These are phyloP conservation scores for Aegilops speltoides DNA, from an alignment of 176 grass and related monocot genomes.

Conservation along the genomic window DNA sequence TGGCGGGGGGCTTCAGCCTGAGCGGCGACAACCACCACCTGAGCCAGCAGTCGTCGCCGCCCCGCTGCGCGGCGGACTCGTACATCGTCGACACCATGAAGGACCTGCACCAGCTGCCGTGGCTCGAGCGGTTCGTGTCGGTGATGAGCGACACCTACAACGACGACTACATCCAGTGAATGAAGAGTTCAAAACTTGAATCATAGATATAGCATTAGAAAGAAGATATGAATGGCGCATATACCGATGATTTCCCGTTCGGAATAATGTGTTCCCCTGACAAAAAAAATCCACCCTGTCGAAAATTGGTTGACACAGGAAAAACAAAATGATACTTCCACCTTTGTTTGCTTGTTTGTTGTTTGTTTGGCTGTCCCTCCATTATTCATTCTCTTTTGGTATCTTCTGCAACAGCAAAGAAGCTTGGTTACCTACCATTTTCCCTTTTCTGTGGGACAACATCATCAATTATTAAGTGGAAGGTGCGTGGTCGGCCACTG, in stretches of 20 bases:
- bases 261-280: constrained; percentile 39
- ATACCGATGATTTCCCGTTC: constrained; percentile 19
- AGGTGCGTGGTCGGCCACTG: neutral
- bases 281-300: neutral
- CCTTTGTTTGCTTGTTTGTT: neutral
- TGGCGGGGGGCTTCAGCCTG: constrained; percentile 71
- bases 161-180: constrained; percentile 97
- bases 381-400: neutral
- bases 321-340: constrained; percentile 21
- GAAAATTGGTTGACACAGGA: constrained; percentile 31
- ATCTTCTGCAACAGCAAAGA: constrained; percentile 8
- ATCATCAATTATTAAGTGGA: neutral
- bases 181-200: neutral
- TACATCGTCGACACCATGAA: constrained; percentile 85
- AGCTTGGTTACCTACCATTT: neutral
- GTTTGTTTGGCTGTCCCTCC: neutral
- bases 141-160: constrained; percentile 97
- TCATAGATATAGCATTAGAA: constrained; percentile 52
- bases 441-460: neutral
- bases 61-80: constrained; percentile 62
- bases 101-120: constrained; percentile 97
- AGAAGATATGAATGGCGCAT: constrained; percentile 37
- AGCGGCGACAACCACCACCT: constrained; percentile 55
- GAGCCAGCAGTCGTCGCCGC: constrained; percentile 64
- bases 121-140: constrained; percentile 98